Percentiles rank a stretch among this genome's conserved stretches.
Conservation (phyloP, 352 stramenopile genomes). For the Phytophthora macrochlamydospora region DNA sequence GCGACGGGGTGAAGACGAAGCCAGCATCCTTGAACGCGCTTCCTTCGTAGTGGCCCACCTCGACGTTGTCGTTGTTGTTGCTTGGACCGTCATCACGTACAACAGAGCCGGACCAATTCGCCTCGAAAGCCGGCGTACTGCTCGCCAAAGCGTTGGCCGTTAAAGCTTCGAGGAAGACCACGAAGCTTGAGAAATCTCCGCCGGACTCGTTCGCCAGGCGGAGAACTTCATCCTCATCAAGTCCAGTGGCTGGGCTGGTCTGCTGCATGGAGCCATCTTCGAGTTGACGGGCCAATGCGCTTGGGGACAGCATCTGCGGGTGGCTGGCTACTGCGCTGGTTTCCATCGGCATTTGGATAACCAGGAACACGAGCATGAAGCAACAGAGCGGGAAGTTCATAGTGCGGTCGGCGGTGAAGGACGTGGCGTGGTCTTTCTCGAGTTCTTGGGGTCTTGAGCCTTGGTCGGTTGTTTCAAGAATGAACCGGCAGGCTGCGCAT, state of each 20-base stretch:
- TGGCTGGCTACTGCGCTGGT: neutral
- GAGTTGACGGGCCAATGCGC: slow-evolving; percentile 1
- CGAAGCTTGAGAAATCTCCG: slow-evolving; percentile 10
- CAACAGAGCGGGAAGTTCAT: slow-evolving; percentile 17
- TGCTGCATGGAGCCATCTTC: slow-evolving; percentile 10
- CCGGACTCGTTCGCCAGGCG: neutral
- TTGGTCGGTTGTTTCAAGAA: slow-evolving; percentile 11
- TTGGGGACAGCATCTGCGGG: slow-evolving; percentile 5
- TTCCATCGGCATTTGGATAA: slow-evolving; percentile 8
- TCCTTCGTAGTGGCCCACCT: neutral
- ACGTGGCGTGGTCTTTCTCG: slow-evolving; percentile 3
- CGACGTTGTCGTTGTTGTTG: neutral
- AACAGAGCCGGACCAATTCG: slow-evolving; percentile 9
- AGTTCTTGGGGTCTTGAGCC: slow-evolving; percentile 10
- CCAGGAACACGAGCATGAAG: slow-evolving; percentile 2
- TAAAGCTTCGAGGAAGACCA: slow-evolving; percentile 17
- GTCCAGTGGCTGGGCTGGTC: neutral
- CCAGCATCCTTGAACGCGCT: slow-evolving; percentile 1
- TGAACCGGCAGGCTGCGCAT: slow-evolving; percentile 1
- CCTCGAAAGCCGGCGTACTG: slow-evolving; percentile 8
- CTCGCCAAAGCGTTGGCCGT: neutral
- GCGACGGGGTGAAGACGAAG: slow-evolving; percentile 8
- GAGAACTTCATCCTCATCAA: neutral
- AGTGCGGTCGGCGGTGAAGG: neutral
- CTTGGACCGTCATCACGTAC: neutral